Evolutionary conservation across 129 eudicot species (phyloP), one percentile per base, ranked within the genome.

Genomic region (Centrapalus pauciflorus): DNA sequence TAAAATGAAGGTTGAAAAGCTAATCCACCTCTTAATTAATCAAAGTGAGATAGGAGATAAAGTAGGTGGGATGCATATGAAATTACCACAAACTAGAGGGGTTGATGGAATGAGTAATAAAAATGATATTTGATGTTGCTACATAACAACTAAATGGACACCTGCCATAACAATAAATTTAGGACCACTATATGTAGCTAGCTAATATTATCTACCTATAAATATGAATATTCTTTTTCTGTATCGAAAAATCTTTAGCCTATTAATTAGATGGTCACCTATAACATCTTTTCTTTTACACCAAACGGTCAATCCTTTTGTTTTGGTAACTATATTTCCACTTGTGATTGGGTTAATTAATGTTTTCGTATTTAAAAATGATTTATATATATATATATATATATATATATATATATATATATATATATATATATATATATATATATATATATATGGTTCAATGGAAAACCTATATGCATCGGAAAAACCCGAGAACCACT

Each of bases 151-250:
- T 74, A 66, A 58, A 5, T 74, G 54, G 59, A 56, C 73, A 66
- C 79, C 79, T 74, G 61, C 73, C 68, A 74, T 57, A 66, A 58
- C 61, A 74, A 66, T 74, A 74, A 74, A 23, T 66, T 56, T 74
- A 21, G 79, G 79, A 74, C 73, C 79, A 57, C 43, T 35, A 54
- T 43, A 56, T 66, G 56, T 32, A 17, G n/a, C n/a, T n/a, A n/a
- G n/a, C n/a, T n/a, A n/a, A n/a, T n/a, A n/a, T n/a, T 46, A 46
- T 46, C 9, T 28, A 63, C 34, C 66, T 55, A 23, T 34, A 40
- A 20, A 57, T 50, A 37, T 45, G 24, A 27, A 29, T 25, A n/a
- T 14, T 54, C 25, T 55, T 65, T 64, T 40, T 26, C 26, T 33
- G 9, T 24, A 41, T 64, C 19, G 10, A n/a, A 46, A 55, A 65